Base-by-base conservation (phyloP, 441 rosid genomes). In the Gossypium armourianum region DNA sequence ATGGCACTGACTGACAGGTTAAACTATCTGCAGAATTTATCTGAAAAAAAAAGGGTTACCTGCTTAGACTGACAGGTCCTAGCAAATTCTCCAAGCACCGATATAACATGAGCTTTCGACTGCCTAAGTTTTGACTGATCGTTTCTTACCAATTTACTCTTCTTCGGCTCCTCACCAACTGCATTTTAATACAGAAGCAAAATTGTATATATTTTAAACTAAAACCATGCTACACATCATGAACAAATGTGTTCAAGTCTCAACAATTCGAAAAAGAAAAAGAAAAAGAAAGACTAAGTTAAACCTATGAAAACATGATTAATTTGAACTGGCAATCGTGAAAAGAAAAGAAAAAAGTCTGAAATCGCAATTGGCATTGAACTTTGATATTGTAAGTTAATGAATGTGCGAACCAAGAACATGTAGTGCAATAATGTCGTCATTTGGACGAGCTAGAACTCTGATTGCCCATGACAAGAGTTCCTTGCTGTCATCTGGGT, bases 381-480 rank as follows among this genome's bases (percentile, higher is more conserved):
- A 28, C 21, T 60, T 13, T 60, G 5, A 60, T 29, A 32, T 32
- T 32, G 47, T 13, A 15, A 50, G 57, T 32, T 13, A 40, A 40
- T 2, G 28, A 8, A 32, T 10, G 9, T 57, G 74, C 85, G 73
- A 43, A 92, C 97, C 91, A 72, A 89, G 83, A 79, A 93, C 81
- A 77, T 86, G 90, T 47, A 88, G 73, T 76, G 97, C 96, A 54
- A 88, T 81, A 68, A 93, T 79, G 77, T 74, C 70, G 81, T 90
- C 92, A 74, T 74, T 78, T 8, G 94, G 92, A 56, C 54, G 85
- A 82, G 98, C 98, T 1, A 92, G 80, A 78, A 80, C 77, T 15
- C 80, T 70, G 78, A 85, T 86, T 60, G 94, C 94, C 98, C 98
- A 93, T 0, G 96, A 85, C 32, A 90, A 81, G 74, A 89, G 86